Evolutionary conservation across 1,284 basidiomycete species (phyloP).

Genomic region (Austropuccinia psidii): DNA sequence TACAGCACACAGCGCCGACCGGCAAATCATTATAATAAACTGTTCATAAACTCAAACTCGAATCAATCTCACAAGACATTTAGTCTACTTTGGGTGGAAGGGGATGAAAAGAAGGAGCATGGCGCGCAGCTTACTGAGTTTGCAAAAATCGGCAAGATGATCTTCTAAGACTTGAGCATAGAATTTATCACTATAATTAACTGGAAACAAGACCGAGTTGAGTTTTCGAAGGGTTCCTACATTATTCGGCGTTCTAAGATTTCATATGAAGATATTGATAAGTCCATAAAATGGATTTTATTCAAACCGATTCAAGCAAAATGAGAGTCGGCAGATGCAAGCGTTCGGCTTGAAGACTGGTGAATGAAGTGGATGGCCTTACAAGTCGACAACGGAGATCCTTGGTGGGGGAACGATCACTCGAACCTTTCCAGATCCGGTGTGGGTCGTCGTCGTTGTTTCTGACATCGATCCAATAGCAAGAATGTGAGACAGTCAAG

Average conservation of each 20-base stretch:
- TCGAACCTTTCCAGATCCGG: neutral
- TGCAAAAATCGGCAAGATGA: conserved; percentile 24
- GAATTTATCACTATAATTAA: conserved; percentile 30
- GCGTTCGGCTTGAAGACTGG: neutral
- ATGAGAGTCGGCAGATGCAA: neutral
- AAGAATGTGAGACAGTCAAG: neutral
- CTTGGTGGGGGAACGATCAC: neutral
- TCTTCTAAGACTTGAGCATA: conserved; percentile 21
- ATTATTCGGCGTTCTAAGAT: conserved; percentile 21
- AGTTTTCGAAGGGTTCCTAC: conserved; percentile 23
- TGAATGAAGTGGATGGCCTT: neutral
- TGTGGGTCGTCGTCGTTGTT: neutral
- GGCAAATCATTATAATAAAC: conserved; percentile 36
- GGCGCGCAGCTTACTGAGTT: conserved; percentile 17
- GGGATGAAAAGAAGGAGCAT: neutral
- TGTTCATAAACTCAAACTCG: neutral
- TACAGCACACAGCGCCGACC: conserved; percentile 24
- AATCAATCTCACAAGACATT: neutral
- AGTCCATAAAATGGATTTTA: too few relatives aligned
- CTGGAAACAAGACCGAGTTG: conserved; percentile 31
- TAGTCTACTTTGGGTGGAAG: neutral
- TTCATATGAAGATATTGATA: too few relatives aligned
- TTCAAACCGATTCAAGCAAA: neutral
- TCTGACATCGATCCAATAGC: neutral
- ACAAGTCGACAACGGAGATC: conserved; percentile 4